Percentiles rank a stretch among this genome's conserved stretches.
Evolutionary conservation across 495 filamentous ascomycete species (phyloP).

Genomic region (Sabuloglossum arenarium): DNA sequence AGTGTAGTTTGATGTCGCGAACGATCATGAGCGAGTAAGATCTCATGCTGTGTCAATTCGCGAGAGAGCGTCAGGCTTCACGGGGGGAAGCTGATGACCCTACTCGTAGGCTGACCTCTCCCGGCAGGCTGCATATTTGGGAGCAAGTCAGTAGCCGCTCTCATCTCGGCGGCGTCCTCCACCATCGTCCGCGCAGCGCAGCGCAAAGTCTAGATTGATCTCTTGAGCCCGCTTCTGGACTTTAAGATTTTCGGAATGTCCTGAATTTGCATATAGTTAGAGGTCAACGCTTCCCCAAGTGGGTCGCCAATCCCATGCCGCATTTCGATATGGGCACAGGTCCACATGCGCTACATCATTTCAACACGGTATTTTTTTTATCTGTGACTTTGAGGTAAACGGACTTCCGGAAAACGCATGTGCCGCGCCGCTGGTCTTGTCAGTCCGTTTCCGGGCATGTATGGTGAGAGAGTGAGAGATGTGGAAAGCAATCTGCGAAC

Average conservation of each 20-base stretch:
- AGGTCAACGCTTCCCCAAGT: too few relatives aligned
- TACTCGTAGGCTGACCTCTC: not conserved
- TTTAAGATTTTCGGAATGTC: too few relatives aligned
- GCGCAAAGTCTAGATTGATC: too few relatives aligned
- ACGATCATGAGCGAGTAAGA: not conserved
- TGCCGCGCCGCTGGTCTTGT: not conserved
- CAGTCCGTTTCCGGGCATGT: constrained; percentile 1
- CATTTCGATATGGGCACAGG: too few relatives aligned
- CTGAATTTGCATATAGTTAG: too few relatives aligned
- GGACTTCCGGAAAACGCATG: too few relatives aligned
- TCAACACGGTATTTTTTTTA: too few relatives aligned
- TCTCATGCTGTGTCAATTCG: not conserved
- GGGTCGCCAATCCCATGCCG: too few relatives aligned
- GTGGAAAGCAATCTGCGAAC: not conserved
- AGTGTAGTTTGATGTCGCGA: not conserved
- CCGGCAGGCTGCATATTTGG: constrained; percentile 2
- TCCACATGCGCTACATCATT: too few relatives aligned
- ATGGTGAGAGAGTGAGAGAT: not conserved
- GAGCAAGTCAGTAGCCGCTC: not conserved
- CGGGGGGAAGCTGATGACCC: not conserved
- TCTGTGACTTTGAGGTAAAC: too few relatives aligned
- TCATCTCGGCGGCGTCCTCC: not conserved
- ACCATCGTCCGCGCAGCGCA: too few relatives aligned
- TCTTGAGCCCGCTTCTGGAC: too few relatives aligned
- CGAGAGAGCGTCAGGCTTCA: not conserved